Percentiles rank a stretch among this genome's conserved stretches.
Conservation (phyloP, 1,139 yeast species). For the Meyerozyma smithsonii region DNA sequence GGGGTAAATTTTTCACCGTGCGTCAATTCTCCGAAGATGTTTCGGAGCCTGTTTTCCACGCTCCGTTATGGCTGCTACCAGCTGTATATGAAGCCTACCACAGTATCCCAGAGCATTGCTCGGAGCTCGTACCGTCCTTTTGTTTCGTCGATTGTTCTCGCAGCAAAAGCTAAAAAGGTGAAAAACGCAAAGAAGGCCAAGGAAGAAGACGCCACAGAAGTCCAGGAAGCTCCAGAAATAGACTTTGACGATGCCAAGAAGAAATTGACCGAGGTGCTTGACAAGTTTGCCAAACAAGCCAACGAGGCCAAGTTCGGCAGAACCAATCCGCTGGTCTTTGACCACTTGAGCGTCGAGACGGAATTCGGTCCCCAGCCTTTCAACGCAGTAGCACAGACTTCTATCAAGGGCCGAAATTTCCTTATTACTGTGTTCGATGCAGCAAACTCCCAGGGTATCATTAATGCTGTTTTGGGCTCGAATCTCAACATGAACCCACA, state of each 20-base stretch:
- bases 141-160: slow-evolving; percentile 2
- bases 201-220: slow-evolving; percentile 14
- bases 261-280: slow-evolving; percentile 47
- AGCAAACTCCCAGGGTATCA: slow-evolving; percentile 57
- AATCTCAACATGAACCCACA: slow-evolving; percentile 77
- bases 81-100: neutral
- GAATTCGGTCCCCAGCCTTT: slow-evolving; percentile 46
- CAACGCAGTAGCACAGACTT: slow-evolving; percentile 68
- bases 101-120: neutral
- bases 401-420: slow-evolving; percentile 65
- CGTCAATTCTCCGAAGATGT: neutral
- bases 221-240: slow-evolving; percentile 19
- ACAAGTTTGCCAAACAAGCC: slow-evolving; percentile 49
- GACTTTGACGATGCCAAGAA: slow-evolving; percentile 39
- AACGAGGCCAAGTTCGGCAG: slow-evolving; percentile 65
- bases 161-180: slow-evolving; percentile 14
- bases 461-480: slow-evolving; percentile 65
- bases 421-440: slow-evolving; percentile 84
- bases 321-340: slow-evolving; percentile 63
- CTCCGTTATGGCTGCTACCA: neutral
- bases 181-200: slow-evolving; percentile 13
- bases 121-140: slow-evolving; percentile 1
- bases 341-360: slow-evolving; percentile 51
- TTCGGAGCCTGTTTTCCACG: neutral
- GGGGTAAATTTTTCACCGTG: slow-evolving; percentile 1